A percentile compares a stretch with the other conserved stretches of the same genome.
These are phyloP conservation scores for Brasenia schreberi DNA, from an alignment of 164 flowering plant species.

Conservation along the genomic window DNA sequence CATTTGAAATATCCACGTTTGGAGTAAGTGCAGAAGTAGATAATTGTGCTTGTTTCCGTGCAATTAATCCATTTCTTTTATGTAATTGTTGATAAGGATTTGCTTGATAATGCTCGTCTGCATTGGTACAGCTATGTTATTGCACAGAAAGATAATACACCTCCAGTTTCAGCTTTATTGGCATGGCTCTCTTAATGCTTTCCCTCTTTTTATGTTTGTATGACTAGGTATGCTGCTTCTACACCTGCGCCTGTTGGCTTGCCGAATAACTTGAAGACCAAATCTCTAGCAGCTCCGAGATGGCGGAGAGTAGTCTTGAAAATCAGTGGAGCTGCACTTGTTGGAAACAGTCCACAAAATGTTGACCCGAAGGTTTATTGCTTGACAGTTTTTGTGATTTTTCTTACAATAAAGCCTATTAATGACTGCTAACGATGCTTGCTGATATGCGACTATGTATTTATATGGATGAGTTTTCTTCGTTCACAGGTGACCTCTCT, in stretches of 20 bases:
- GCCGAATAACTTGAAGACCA: conserved; percentile 37
- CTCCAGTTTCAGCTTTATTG: not conserved
- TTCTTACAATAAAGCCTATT: no score
- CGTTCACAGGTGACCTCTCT: conserved; percentile 52
- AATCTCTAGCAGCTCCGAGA: conserved; percentile 40
- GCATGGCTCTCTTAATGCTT: not conserved
- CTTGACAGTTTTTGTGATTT: not conserved
- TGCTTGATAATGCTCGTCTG: not conserved
- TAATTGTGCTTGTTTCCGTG: no score
- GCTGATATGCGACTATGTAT: not conserved
- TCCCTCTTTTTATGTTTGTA: conserved; percentile 2
- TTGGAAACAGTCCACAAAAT: conserved; percentile 62
- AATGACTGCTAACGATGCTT: not conserved
- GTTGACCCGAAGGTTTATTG: conserved; percentile 77
- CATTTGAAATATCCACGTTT: no score
- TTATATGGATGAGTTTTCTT: not conserved
- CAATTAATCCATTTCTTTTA: no score
- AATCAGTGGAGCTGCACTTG: conserved; percentile 82
- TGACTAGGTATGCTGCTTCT: conserved; percentile 32
- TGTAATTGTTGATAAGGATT: no score
- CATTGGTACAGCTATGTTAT: not conserved
- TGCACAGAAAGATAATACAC: not conserved
- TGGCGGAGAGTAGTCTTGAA: conserved; percentile 94
- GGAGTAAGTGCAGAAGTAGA: no score
- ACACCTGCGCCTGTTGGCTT: conserved; percentile 28